Evolutionary conservation across 805 yeast species (phyloP), one percentile per base, ranked within the genome.

Genomic region (Nadsonia fulvescens): DNA sequence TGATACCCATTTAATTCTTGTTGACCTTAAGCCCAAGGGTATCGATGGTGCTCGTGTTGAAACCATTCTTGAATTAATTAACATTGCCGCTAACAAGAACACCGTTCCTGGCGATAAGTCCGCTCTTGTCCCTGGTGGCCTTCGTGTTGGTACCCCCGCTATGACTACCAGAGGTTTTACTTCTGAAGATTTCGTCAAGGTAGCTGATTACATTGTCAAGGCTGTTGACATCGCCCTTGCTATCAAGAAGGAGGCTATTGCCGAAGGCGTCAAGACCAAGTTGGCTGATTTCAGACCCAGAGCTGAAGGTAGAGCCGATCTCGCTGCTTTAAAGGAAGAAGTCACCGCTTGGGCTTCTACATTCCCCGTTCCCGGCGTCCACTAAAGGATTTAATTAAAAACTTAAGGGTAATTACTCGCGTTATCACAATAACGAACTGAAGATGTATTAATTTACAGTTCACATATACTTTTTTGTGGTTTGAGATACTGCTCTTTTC

Each of bases 71-170:
- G 95, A 86, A 56, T 70, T 70, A 43, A 69, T 76, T 44, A 83
- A 83, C 62, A 81, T 86, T 51, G 95, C 96, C 25, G 76, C 83
- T 37, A 86, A 86, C 63, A 86, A 86, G 57, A 86, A 86, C 64
- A 75, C 96, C 26, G 77, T 86, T 38, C 95, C 95, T 33, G 93
- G 93, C 43, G 98, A 86, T 56, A 75, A 70, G 54, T 78, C 93
- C 23, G 98, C 98, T 17, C 63, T 86, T 34, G 81, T 78, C 49
- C 98, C 98, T 45, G 79, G 91, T 34, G 98, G 98, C 42, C 61
- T 86, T 38, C 76, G 98, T 61, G 75, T 86, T 34, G 98, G 98
- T 43, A 78, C 96, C 10, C 98, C 98, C 32, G 96, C 96, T 24
- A 86, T 86, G 96, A 75, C 95, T 30, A 81, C 95, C 28, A 73